These are phyloP conservation scores for Cantharellus cinnabarinus DNA, from an alignment of 768 basidiomycete species.

Conservation along the genomic window DNA sequence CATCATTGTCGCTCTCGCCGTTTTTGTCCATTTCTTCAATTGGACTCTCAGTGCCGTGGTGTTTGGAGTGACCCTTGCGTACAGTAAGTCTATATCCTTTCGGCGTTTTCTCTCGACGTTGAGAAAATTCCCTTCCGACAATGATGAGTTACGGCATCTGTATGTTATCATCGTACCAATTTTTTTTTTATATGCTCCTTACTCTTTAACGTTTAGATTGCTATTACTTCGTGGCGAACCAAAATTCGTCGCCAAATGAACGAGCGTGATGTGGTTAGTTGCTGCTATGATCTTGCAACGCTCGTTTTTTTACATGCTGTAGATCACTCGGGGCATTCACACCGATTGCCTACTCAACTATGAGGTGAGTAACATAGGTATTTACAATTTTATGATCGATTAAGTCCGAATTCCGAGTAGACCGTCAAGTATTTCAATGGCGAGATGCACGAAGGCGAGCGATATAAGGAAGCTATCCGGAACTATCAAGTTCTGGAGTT, in stretches of 20 bases:
- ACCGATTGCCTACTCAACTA: slow-evolving; percentile 66
- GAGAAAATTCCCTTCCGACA: too few species aligned
- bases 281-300: not conserved
- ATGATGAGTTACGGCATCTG: too few species aligned
- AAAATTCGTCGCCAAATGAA: slow-evolving; percentile 61
- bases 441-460: slow-evolving; percentile 53
- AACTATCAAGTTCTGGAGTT: slow-evolving; percentile 59
- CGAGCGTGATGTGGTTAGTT: slow-evolving; percentile 51
- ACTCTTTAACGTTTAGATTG: slow-evolving; percentile 10
- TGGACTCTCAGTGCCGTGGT: slow-evolving; percentile 31
- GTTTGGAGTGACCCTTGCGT: slow-evolving; percentile 51
- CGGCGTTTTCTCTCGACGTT: not conserved
- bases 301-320: not conserved
- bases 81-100: slow-evolving; percentile 26
- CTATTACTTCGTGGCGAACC: slow-evolving; percentile 55
- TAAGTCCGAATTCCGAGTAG: slow-evolving; percentile 17
- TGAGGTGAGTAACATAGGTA: slow-evolving; percentile 16
- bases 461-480: slow-evolving; percentile 50
- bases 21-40: slow-evolving; percentile 9
- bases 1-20: slow-evolving; percentile 41
- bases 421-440: slow-evolving; percentile 84
- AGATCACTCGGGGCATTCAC: slow-evolving; percentile 66
- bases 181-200: not conserved
- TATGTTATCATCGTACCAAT: not conserved
- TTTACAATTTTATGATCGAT: not conserved